Conservation (phyloP, 441 rosid species). For the Pelargonium myrrhifolium region DNA sequence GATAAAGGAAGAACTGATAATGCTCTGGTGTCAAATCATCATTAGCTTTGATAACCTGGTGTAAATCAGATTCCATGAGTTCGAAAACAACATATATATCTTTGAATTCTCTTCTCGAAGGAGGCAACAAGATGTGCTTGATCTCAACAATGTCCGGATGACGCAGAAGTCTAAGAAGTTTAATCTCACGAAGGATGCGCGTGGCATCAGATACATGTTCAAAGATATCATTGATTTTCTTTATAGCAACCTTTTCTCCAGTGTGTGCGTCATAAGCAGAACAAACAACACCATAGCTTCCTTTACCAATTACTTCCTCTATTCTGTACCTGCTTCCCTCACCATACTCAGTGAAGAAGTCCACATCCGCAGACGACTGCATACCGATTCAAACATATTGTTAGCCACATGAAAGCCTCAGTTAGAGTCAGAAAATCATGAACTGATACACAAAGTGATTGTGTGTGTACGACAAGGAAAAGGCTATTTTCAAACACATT, state of each 20-base stretch:
- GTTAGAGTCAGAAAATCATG: background rate
- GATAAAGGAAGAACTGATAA: conserved; percentile 90
- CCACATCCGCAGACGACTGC: conserved; percentile 20
- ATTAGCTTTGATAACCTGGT: conserved; percentile 88
- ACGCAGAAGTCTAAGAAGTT: conserved; percentile 75
- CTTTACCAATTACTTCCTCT: conserved; percentile 92
- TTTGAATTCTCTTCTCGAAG: conserved; percentile 76
- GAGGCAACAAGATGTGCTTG: conserved; percentile 94
- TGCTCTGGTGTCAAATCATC: conserved; percentile 96
- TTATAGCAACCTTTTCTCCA: conserved; percentile 84
- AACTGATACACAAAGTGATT: background rate
- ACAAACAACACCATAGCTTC: conserved; percentile 94
- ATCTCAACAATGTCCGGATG: conserved; percentile 92
- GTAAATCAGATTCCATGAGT: conserved; percentile 97
- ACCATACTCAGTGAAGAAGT: conserved; percentile 96
- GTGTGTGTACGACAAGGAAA: background rate
- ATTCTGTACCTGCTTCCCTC: conserved; percentile 79
- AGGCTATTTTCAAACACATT: background rate
- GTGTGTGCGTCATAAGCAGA: conserved; percentile 82
- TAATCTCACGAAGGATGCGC: conserved; percentile 85
- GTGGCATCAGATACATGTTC: conserved; percentile 98
- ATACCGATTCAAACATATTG: background rate
- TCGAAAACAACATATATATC: conserved; percentile 94
- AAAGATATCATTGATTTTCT: conserved; percentile 91
- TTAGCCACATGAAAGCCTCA: background rate